Evolutionary conservation across 2,329 filamentous ascomycete species (phyloP).

Genomic region (Rasamsonia emersonii): DNA sequence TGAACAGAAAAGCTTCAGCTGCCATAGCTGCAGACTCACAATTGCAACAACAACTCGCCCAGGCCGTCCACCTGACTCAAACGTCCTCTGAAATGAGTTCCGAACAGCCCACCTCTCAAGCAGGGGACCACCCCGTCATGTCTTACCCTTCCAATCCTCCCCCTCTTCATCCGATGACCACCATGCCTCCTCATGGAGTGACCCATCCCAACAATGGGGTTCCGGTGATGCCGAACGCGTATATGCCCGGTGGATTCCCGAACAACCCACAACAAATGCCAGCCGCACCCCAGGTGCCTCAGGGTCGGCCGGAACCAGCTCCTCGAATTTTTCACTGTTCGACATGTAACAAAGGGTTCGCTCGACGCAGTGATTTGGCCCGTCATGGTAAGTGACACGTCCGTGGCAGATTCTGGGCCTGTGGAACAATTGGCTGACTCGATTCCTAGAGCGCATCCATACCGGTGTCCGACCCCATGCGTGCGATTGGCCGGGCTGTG

Average conservation of each 20-base stretch:
- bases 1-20: conserved; percentile 41
- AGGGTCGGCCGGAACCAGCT: conserved; percentile 38
- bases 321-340: conserved; percentile 80
- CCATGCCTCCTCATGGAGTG: conserved; percentile 33
- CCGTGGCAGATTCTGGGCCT: no score
- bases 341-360: conserved; percentile 86
- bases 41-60: conserved; percentile 36
- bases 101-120: conserved; percentile 49
- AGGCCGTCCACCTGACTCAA: conserved; percentile 28
- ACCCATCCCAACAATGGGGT: conserved; percentile 44
- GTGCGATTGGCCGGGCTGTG: conserved; percentile 80
- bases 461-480: conserved; percentile 84
- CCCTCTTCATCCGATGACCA: conserved; percentile 42
- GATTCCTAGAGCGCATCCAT: conserved; percentile 75
- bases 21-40: conserved; percentile 35
- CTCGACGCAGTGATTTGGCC: conserved; percentile 83
- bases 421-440: conserved; percentile 7
- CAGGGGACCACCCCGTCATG: conserved; percentile 47
- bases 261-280: conserved; percentile 38
- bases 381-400: conserved; percentile 66
- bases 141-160: conserved; percentile 51
- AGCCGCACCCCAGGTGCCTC: conserved; percentile 31
- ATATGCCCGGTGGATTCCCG: conserved; percentile 41
- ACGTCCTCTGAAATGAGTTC: conserved; percentile 49
- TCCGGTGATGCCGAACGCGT: conserved; percentile 48